Evolutionary conservation across 2,329 filamentous ascomycete species (phyloP), one percentile per base, ranked within the genome.

Genomic region (Cucurbitaria berberidis): DNA sequence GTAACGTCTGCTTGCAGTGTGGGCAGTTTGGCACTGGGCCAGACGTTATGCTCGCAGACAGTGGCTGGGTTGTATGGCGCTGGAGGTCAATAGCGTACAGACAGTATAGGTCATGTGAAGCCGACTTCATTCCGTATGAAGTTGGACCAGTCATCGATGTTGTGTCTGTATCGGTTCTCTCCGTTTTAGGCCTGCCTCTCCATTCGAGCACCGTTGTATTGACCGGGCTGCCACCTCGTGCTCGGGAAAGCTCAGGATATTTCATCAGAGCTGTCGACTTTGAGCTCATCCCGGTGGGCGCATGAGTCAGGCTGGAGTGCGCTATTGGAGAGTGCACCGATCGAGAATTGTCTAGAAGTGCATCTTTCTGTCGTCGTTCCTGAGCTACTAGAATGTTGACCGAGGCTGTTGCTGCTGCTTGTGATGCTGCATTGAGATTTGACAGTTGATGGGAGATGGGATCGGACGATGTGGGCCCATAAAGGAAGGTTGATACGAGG

Each of bases 71-170:
- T 8, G 65, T 58, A 36, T 69, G 58, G 11, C 58, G 56, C 40
- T 74, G 70, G 3, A 74, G 66, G 36, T 73, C 67, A 22, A 63
- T 52, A 2, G 72, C 68, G 38, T 74, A 74, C 0, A 60, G 50
- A 41, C 72, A 74, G 59, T 64, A 74, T 3, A 69, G 45, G 8
- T 66, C 48, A 27, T 62, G 54, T 1, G 67, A 54, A 0, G 54
- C 26, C 5, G 59, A 60, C 22, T 60, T 44, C 24, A 60, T 53
- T 3, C 53, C 64, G 11, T 64, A 64, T 1, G 69, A 62, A 0
- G 63, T 65, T 8, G 62, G 59, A 2, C 61, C 60, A 0, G 66
- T 64, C 24, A 67, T 58, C 0, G 66, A 64, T 2, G 68, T 70
- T 0, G 63, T 64, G 18, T 70, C 68, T 0, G 60, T 62, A 38